phyloP scores from a whole-genome alignment of 2,329 filamentous ascomycete species.

The Aspergillus flavus region DNA sequence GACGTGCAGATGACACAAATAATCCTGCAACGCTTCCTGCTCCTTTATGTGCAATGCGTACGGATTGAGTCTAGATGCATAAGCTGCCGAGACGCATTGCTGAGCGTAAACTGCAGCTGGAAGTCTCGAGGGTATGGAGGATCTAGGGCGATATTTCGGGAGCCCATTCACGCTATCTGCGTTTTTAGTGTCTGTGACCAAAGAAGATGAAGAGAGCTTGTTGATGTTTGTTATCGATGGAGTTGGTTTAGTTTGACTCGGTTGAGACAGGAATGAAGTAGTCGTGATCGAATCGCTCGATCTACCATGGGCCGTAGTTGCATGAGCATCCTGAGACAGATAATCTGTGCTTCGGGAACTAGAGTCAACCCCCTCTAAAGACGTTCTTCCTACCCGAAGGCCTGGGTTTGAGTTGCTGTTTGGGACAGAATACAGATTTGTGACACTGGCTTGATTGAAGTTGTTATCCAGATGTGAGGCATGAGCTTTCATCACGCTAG shows the following conservation, averaged over 20 bases:
- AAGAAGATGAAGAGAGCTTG: slow-evolving; percentile 17
- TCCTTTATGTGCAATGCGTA: slow-evolving; percentile 86
- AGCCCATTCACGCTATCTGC: slow-evolving; percentile 33
- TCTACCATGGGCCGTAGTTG: slow-evolving; percentile 25
- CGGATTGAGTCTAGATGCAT: slow-evolving; percentile 85
- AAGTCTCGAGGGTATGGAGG: slow-evolving; percentile 79
- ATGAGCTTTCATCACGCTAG: neutral
- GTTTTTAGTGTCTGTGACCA: slow-evolving; percentile 20
- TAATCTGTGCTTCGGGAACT: slow-evolving; percentile 20
- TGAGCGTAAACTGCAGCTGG: slow-evolving; percentile 78
- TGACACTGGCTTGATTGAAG: neutral
- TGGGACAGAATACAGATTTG: neutral
- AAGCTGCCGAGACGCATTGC: slow-evolving; percentile 86
- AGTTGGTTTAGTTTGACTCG: slow-evolving; percentile 28
- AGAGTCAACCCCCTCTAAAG: slow-evolving; percentile 13
- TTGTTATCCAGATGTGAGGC: neutral
- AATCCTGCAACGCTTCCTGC: slow-evolving; percentile 75
- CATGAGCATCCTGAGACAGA: slow-evolving; percentile 19
- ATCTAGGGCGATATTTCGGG: slow-evolving; percentile 68
- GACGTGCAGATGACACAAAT: slow-evolving; percentile 85
- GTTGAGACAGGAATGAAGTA: slow-evolving; percentile 27
- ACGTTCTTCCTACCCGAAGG: neutral
- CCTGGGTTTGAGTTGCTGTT: slow-evolving; percentile 8
- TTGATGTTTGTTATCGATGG: slow-evolving; percentile 29
- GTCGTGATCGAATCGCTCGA: slow-evolving; percentile 31